Evolutionary conservation across 805 yeast genomes (phyloP).

Genomic region (Scheffersomyces stipitis): DNA sequence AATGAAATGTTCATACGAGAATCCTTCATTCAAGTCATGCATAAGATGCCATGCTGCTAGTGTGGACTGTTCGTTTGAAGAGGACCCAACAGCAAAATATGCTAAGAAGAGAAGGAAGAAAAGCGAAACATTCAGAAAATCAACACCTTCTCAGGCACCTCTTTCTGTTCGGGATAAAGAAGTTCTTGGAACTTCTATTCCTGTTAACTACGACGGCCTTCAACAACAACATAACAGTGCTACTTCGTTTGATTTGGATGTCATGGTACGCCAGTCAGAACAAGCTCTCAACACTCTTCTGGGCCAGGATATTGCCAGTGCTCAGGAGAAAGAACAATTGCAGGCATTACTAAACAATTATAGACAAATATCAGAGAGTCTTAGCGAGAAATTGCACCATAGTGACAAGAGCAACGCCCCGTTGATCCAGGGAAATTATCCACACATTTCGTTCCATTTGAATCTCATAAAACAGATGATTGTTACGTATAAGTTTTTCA

Average conservation of each 20-base stretch:
- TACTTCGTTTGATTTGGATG: not conserved
- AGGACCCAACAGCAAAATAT: slow-evolving; percentile 48
- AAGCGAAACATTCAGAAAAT: too few species aligned
- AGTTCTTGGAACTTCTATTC: too few species aligned
- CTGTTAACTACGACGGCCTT: not conserved
- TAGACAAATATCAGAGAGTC: not conserved
- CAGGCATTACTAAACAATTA: not conserved
- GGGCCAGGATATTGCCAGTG: not conserved
- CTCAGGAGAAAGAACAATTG: not conserved
- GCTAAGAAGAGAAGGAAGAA: slow-evolving; percentile 38
- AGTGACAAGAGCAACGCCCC: not conserved
- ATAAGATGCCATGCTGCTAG: slow-evolving; percentile 45
- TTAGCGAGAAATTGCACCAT: too few species aligned
- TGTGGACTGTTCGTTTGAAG: slow-evolving; percentile 48
- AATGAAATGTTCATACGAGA: slow-evolving; percentile 52
- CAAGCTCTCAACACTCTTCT: not conserved
- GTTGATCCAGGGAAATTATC: not conserved
- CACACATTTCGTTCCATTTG: slow-evolving; percentile 27
- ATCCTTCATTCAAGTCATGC: slow-evolving; percentile 45
- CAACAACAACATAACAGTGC: not conserved
- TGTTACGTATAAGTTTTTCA: slow-evolving; percentile 29
- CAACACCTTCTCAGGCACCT: too few species aligned
- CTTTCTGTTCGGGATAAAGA: too few species aligned
- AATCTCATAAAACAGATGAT: slow-evolving; percentile 40
- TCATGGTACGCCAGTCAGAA: too few species aligned